These are phyloP conservation scores for Leishmania major DNA, from an alignment of 208 protist genomes.

Conservation along the genomic window DNA sequence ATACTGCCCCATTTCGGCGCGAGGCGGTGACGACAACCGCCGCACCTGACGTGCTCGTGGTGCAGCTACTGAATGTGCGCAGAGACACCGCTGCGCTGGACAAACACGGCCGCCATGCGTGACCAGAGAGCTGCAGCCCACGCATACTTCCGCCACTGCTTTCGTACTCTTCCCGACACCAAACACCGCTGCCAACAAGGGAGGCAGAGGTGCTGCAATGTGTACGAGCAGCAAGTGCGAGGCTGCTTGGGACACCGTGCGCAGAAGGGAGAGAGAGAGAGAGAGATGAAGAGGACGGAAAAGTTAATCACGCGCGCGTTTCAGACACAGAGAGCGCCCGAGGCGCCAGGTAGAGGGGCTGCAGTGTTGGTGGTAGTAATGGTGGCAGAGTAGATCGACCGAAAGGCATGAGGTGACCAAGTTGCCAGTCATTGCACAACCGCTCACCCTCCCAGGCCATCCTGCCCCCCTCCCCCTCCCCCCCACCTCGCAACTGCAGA, in stretches of 20 bases:
- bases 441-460: background rate
- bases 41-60: background rate
- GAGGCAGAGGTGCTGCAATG: background rate
- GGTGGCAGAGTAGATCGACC: background rate
- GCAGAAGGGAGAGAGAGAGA: background rate
- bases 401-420: background rate
- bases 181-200: background rate
- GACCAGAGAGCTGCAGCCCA: background rate
- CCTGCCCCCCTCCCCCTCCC: background rate
- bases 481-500: background rate
- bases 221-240: background rate
- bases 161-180: background rate
- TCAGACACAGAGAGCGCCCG: background rate
- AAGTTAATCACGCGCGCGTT: background rate
- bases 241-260: background rate
- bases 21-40: background rate
- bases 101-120: background rate
- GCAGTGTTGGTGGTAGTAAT: background rate
- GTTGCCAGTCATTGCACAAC: background rate
- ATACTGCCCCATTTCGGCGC: background rate
- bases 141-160: background rate
- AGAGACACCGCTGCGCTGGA: background rate
- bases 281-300: background rate
- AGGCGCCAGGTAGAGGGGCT: background rate
- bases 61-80: background rate